These are phyloP conservation scores for Psilocybe cubensis DNA, from an alignment of 768 basidiomycete genomes.

Conservation along the genomic window DNA sequence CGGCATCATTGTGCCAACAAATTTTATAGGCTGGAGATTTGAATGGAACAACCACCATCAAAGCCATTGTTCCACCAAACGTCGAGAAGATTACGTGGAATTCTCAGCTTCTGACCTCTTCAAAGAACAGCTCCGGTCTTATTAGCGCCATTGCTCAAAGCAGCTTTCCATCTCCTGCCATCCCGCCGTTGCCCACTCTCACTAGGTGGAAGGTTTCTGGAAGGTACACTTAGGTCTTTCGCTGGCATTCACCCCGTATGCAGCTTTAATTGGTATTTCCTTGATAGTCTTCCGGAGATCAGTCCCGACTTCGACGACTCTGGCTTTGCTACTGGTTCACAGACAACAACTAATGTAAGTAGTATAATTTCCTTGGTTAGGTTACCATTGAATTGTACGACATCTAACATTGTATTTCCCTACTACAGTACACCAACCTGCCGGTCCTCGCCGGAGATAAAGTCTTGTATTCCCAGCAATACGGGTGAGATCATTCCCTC, in stretches of 20 bases:
- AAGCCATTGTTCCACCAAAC: conserved; percentile 43
- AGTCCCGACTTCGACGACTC: conserved; percentile 51
- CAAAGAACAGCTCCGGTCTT: conserved; percentile 20
- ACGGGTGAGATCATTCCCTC: conserved; percentile 37
- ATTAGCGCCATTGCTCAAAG: conserved; percentile 12
- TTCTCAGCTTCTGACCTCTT: conserved; percentile 25
- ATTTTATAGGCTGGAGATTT: conserved; percentile 47
- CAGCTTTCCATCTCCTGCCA: conserved; percentile 6
- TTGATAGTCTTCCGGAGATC: conserved; percentile 52
- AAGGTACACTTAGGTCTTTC: conserved; percentile 34
- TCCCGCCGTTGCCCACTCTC: conserved; percentile 34
- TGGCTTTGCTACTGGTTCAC: conserved; percentile 43
- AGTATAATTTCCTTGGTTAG: conserved; percentile 7
- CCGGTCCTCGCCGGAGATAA: conserved; percentile 44
- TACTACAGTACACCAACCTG: conserved; percentile 49
- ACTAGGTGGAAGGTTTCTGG: conserved; percentile 50
- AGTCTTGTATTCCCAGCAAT: conserved; percentile 56
- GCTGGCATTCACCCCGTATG: too few relatives aligned
- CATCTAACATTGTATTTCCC: neutral
- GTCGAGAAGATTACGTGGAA: conserved; percentile 47
- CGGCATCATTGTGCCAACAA: neutral
- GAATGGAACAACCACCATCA: conserved; percentile 49
- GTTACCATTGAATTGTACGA: too few relatives aligned
- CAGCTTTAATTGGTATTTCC: neutral
- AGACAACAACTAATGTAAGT: conserved; percentile 49